phyloP scores from a whole-genome alignment of 2,329 filamentous ascomycete genomes.

The Fusarium virguliforme region DNA sequence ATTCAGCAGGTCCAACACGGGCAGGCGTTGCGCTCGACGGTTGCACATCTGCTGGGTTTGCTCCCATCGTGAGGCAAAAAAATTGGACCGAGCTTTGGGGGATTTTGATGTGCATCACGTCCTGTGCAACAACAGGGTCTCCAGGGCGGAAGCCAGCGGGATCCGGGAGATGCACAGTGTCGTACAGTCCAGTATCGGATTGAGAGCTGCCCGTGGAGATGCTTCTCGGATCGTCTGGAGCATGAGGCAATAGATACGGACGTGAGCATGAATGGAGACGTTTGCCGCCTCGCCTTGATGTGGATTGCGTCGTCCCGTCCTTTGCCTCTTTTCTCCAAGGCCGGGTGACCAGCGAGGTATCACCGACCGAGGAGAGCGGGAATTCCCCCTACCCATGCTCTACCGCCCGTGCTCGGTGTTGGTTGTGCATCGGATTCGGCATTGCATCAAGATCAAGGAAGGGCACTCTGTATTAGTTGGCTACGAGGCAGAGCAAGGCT shows the following conservation, averaged over 20 bases:
- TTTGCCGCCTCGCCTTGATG: conserved; percentile 19
- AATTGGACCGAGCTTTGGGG: conserved; percentile 31
- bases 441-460: conserved; percentile 35
- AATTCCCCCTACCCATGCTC: conserved; percentile 39
- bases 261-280: conserved; percentile 30
- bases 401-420: conserved; percentile 27
- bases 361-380: conserved; percentile 32
- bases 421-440: conserved; percentile 26
- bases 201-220: conserved; percentile 25
- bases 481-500: conserved; percentile 15
- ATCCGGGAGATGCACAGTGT: conserved; percentile 49
- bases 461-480: not conserved
- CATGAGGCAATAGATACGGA: conserved; percentile 13
- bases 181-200: conserved; percentile 27
- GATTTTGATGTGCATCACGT: conserved; percentile 32
- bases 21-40: conserved; percentile 15
- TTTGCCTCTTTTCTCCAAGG: conserved; percentile 11
- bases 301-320: conserved; percentile 12
- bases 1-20: conserved; percentile 30
- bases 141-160: conserved; percentile 39
- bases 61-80: conserved; percentile 42
- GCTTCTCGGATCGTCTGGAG: conserved; percentile 20
- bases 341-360: conserved; percentile 38
- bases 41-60: conserved; percentile 27
- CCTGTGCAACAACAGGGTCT: conserved; percentile 25